Base-by-base conservation (phyloP, 208 protist species). In the Tritrichomonas musculus region DNA sequence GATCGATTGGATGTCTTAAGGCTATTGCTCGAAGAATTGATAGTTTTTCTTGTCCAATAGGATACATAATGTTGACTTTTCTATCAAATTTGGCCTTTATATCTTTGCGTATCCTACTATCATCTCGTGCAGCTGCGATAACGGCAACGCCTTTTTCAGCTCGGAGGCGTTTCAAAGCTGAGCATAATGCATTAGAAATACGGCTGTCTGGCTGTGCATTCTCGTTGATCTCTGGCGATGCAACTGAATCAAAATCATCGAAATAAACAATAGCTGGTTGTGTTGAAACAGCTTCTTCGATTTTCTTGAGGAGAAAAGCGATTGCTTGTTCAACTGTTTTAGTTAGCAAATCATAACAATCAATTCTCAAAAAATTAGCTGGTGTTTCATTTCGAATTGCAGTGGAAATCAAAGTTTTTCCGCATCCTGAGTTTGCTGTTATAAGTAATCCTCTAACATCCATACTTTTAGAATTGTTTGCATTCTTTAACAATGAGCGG, bases 181-280 rank as follows among this genome's bases (percentile, higher is more conserved):
- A 88, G 39, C 33, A 27, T 8, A 88, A 39, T 11, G 77, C 4
- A 39, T 57, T 57, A 11, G 77, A 53, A 39, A 88, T 25, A 14
- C 47, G 41, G 13, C 1, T 33, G 17, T 88, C 77, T 13, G 77
- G 0, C 1, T 44, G 27, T 36, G 13, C 25, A 88, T 88, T 30
- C 20, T 25, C 41, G 9, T n/a, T 27, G 17, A 36, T 53, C 11
- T 53, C 47, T 3, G 47, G 41, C 2, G 44, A 14, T 2, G 25
- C 33, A 88, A 88, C 41, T 8, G 57, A 33, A 49, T 88, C 77
- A 88, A 88, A 44, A 36, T 88, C 77, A 36, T 88, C 77, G 27
- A 88, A 53, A 49, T 47, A 88, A 20, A 53, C 2, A 88, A 88
- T 57, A 39, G 77, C 5, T 33, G 77, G 77, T 53, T 44, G 14